Base-by-base conservation (phyloP, 129 eudicot genomes). In the sunflower (Helianthus annuus) region DNA sequence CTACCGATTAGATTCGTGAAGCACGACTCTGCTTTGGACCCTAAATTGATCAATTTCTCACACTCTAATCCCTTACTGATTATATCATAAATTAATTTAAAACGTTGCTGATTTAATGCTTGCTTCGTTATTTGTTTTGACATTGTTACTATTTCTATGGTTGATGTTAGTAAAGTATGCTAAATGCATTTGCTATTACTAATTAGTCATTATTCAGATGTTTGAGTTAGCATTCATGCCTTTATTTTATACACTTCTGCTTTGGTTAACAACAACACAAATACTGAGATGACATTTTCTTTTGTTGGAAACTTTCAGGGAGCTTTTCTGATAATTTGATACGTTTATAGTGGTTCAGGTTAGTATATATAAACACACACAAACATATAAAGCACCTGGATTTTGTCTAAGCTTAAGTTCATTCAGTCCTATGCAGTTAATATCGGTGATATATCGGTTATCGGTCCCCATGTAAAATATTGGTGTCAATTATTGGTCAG, bases 321-420 rank as follows among this genome's bases (percentile, higher is more conserved):
- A 34, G 86, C 96, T 19, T 73, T 93, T 76, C 88, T 93, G 83
- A 83, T 93, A 66, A 76, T 89, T 84, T 96, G 95, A 52, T 93
- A 93, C 68, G 36, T 90, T 7, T 93, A 89, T 76, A 84, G 86
- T 71, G 89, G 90, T 80, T 87, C 98, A 89, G 98, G 98, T 93
- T 19, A 60, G 95, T 66, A 46, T 32, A 62, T 38, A 74, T 17
- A 16, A 63, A 40, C 13, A 49, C 52, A 60, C 52, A 24, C 49
- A 8, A 19, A 19, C 62, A 45, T 64, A 51, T 48, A 51, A 9
- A 27, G 10, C 48, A 15, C 52, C 63, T 49, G 48, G 24, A 68
- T 48, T 34, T 64, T 45, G 61, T 45, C 63, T 72, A 15, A 51
- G 13, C 56, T 16, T 9, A 7, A 19, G n/a, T 71, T 60, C 62